Evolutionary conservation across 208 protist species (phyloP).

Genomic region (Leishmania arabica): DNA sequence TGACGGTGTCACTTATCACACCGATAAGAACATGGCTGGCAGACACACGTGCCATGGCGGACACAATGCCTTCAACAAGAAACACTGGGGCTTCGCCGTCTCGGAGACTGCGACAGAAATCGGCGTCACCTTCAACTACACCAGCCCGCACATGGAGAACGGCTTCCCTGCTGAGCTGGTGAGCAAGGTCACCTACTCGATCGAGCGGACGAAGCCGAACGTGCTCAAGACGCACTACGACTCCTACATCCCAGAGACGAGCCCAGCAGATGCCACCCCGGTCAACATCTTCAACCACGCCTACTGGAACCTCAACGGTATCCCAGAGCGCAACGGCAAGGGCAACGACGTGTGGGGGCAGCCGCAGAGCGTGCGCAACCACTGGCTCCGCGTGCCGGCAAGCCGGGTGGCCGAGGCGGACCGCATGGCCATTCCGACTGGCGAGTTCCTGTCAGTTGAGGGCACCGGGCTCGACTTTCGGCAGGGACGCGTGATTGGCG

Average conservation of each 20-base stretch:
- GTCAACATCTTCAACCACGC: slow-evolving; percentile 65
- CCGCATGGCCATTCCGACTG: slow-evolving; percentile 43
- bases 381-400: slow-evolving; percentile 43
- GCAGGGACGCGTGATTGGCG: slow-evolving; percentile 29
- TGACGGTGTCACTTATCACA: slow-evolving; percentile 39
- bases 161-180: slow-evolving; percentile 57
- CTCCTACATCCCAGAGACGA: slow-evolving; percentile 41
- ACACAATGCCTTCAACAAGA: slow-evolving; percentile 45
- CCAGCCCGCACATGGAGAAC: slow-evolving; percentile 62
- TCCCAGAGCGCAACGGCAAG: slow-evolving; percentile 28
- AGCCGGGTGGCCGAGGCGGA: slow-evolving; percentile 38
- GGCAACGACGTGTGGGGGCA: slow-evolving; percentile 15
- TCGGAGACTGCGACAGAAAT: slow-evolving; percentile 15
- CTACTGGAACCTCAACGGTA: slow-evolving; percentile 78
- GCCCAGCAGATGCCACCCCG: slow-evolving; percentile 43
- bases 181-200: slow-evolving; percentile 43
- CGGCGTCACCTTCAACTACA: slow-evolving; percentile 29
- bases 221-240: slow-evolving; percentile 38
- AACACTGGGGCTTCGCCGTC: slow-evolving; percentile 40
- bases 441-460: slow-evolving; percentile 34
- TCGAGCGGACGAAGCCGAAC: slow-evolving; percentile 34
- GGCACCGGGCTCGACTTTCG: slow-evolving; percentile 50
- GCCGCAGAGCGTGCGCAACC: slow-evolving; percentile 38
- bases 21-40: slow-evolving; percentile 20
- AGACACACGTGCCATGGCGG: slow-evolving; percentile 50